Percentiles rank a stretch among this genome's conserved stretches.
phyloP scores from a whole-genome alignment of 2,329 filamentous ascomycete species.

The Ceratocystiopsis brevicomis region DNA sequence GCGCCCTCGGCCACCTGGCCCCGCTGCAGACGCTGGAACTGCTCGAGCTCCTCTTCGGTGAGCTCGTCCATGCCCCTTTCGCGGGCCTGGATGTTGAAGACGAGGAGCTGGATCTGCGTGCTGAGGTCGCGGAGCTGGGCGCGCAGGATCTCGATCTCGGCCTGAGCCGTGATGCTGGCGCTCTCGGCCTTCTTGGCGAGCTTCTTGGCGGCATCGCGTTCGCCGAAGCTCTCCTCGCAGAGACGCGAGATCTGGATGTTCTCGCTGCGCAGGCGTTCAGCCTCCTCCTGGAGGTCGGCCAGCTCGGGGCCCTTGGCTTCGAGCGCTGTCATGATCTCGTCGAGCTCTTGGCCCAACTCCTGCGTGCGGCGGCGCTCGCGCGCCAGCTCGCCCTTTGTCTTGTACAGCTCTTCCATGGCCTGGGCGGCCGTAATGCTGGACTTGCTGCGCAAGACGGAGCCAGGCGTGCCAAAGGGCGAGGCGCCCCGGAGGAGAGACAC shows the following conservation, averaged over 20 bases:
- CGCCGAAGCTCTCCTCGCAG: constrained; percentile 62
- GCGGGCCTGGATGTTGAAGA: constrained; percentile 68
- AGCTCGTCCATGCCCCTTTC: constrained; percentile 62
- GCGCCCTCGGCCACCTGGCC: constrained; percentile 56
- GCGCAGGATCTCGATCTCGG: constrained; percentile 60
- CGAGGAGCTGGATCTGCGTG: constrained; percentile 73
- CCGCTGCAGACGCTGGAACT: constrained; percentile 58
- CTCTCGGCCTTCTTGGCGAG: constrained; percentile 61
- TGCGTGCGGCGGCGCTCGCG: constrained; percentile 56
- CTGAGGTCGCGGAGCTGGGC: constrained; percentile 80
- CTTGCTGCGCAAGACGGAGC: constrained; percentile 33
- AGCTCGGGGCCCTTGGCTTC: constrained; percentile 78
- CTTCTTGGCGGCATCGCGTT: constrained; percentile 61
- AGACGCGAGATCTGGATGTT: constrained; percentile 71
- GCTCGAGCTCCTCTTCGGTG: constrained; percentile 49
- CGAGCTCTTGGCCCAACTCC: constrained; percentile 56
- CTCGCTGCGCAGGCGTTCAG: constrained; percentile 61
- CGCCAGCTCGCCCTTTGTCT: constrained; percentile 52
- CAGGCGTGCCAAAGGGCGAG: constrained; percentile 44
- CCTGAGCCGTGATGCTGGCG: constrained; percentile 42
- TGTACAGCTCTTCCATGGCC: constrained; percentile 44
- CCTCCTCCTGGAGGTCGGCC: constrained; percentile 65
- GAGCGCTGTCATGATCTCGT: constrained; percentile 69
- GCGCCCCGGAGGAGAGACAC: constrained; percentile 25
- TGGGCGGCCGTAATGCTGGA: constrained; percentile 39